Evolutionary conservation across 1,284 basidiomycete genomes (phyloP), one percentile per base, ranked within the genome.

Genomic region (Ceratobasidium sp.): DNA sequence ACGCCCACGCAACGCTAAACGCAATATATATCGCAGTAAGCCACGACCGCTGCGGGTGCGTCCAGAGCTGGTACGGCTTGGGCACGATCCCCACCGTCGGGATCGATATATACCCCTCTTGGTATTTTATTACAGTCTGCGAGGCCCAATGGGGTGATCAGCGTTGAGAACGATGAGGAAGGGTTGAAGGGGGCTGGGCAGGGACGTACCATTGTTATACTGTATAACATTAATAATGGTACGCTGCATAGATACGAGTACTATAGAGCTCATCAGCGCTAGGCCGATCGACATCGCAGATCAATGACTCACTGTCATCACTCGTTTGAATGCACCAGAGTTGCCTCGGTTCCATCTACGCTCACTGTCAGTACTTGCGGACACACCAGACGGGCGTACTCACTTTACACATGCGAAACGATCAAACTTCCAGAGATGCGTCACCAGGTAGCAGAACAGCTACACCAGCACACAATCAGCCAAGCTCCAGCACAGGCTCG

Each of bases 231-330:
- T 47, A 63, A 54, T 47, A 72, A 49, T 43, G 62, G 69, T 44
- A 74, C 67, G 67, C 71, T 63, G 52, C 55, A 28, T 64, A 62
- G 58, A 62, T 76, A 76, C 30, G 75, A 74, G 54, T 75, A 75
- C 58, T 73, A 41, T 32, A 41, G 47, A 55, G 3, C 26, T 21
- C 3, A 18, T 58, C 38, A 70, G 52, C 28, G 57, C n/a, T 9
- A 14, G n/a, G 58, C 26, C 23, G 30, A 38, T 49, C 13, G 23
- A 35, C 30, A 13, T 30, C 35, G 28, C 16, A 26, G 3, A 8
- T 14, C 46, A 18, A 16, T 11, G n/a, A 47, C 72, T 46, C 23
- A 73, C 72, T 38, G 74, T 75, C 66, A 75, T 66, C 28, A 75
- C 50, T 3, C 74, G 74, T 46, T 75, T 75, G 62, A 75, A 75